A percentile compares a stretch with the other conserved stretches of the same genome.
phyloP scores from a whole-genome alignment of 192 early-diverging fungal species.

The Rhizophagus sp. region DNA sequence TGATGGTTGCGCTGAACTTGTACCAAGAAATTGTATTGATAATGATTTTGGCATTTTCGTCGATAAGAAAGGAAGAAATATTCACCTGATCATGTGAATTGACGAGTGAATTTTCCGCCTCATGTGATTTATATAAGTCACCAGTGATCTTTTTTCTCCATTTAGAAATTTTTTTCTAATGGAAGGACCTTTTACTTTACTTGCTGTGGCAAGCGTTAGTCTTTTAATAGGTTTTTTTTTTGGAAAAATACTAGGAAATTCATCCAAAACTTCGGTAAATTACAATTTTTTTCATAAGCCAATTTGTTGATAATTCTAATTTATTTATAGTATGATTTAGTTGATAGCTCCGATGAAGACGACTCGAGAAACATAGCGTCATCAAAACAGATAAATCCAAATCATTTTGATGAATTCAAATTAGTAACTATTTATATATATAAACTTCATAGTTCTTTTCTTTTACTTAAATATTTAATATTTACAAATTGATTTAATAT shows the following conservation, averaged over 20 bases:
- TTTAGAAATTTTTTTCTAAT: no score
- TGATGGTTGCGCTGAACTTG: slow-evolving; percentile 59
- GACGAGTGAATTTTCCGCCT: no score
- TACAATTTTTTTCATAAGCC: neutral
- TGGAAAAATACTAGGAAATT: neutral
- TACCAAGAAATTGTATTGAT: slow-evolving; percentile 58
- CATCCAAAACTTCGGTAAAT: neutral
- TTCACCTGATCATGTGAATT: no score
- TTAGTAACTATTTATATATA: neutral
- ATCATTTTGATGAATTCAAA: slow-evolving; percentile 18
- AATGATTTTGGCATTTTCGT: slow-evolving; percentile 26
- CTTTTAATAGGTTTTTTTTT: neutral
- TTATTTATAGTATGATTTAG: neutral
- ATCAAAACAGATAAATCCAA: neutral
- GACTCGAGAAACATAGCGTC: neutral
- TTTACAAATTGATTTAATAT: neutral
- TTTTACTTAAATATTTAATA: neutral
- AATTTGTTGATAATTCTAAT: neutral
- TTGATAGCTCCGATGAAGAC: no score
- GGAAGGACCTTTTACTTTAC: neutral
- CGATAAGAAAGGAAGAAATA: no score
- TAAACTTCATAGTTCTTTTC: neutral
- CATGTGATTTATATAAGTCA: no score
- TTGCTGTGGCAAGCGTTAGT: neutral
- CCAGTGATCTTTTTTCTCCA: no score